A percentile compares a stretch with the other conserved stretches of the same genome.
Conservation (phyloP, 1,284 basidiomycete species). For the Wolfiporia cocos region DNA sequence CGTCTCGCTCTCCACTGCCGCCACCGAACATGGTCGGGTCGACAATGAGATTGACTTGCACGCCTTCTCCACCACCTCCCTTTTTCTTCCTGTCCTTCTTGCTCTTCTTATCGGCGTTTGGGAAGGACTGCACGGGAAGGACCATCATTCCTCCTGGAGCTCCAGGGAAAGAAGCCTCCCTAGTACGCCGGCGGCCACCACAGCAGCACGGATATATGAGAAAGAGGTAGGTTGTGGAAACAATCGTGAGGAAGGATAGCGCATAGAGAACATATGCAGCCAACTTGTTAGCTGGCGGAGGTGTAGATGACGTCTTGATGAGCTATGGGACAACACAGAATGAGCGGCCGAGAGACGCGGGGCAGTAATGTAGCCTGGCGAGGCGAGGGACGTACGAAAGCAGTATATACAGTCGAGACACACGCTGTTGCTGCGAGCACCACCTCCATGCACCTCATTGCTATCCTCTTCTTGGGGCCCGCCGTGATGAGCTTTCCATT, state of each 20-base stretch:
- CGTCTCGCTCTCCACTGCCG: slow-evolving; percentile 16
- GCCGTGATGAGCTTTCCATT: slow-evolving; percentile 54
- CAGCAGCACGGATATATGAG: slow-evolving; percentile 52
- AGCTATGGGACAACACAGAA: slow-evolving; percentile 29
- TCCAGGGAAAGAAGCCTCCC: slow-evolving; percentile 19
- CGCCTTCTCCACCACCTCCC: slow-evolving; percentile 33
- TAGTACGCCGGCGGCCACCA: slow-evolving; percentile 24
- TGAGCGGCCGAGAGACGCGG: neutral
- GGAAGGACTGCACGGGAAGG: slow-evolving; percentile 47
- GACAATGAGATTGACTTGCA: slow-evolving; percentile 69
- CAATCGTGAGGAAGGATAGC: slow-evolving; percentile 45
- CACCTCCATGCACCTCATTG: slow-evolving; percentile 42
- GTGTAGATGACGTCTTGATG: slow-evolving; percentile 46
- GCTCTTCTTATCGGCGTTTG: slow-evolving; percentile 32
- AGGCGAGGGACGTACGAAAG: slow-evolving; percentile 39
- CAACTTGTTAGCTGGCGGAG: slow-evolving; percentile 51
- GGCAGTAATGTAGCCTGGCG: slow-evolving; percentile 4
- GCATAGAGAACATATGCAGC: slow-evolving; percentile 54
- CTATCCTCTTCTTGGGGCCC: slow-evolving; percentile 53
- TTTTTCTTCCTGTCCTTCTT: slow-evolving; percentile 27
- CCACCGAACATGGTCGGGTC: slow-evolving; percentile 53
- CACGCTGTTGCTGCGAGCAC: slow-evolving; percentile 44
- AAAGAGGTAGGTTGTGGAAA: slow-evolving; percentile 50
- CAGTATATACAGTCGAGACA: slow-evolving; percentile 55
- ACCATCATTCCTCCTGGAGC: slow-evolving; percentile 54